Base-by-base conservation (phyloP, 2,329 filamentous ascomycete genomes). In the Ceratocystiopsis brevicomis region DNA sequence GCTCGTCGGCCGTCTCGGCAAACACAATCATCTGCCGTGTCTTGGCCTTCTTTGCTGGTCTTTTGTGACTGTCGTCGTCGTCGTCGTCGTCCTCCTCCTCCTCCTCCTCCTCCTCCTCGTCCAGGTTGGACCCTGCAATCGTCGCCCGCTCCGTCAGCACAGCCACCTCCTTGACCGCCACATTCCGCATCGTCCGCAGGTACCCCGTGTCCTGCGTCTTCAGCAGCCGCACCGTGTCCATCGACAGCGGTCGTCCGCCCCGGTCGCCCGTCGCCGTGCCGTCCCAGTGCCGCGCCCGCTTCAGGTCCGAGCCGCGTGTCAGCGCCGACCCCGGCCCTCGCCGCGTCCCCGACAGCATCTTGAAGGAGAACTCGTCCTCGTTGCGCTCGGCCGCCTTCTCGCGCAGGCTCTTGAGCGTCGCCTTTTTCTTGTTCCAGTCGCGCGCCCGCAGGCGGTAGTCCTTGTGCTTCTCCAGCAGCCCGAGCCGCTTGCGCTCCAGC, bases 401-500 rank as follows among this genome's bases (percentile, higher is more conserved):
- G 40, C 67, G 66, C 41, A 81, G 69, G 25, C 60, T 60, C 54
- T 73, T 72, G 47, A 81, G 67, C 43, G 69, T 65, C 0, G 60
- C 57, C 56, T 81, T 74, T 54, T 81, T 81, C 58, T 69, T 68
- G 54, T 74, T 75, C 65, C 73, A 76, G 56, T 81, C 76, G 51
- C 68, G 65, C 21, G 76, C 73, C 48, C 77, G 74, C 42, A 76
- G 45, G 15, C 41, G 40, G 48, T 51, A 52, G 44, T 52, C 50
- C 49, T 95, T 95, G 70, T 90, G 82, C 65, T 98, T 96, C 61
- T 96, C 90, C 48, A 96, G 77, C 18, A 96, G 73, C 50, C 90
- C 90, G 63, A 86, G 85, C 66, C 84, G 84, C 51, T 78, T 67
- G 43, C 90, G 83, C 57, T 87, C 82, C 49, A 75, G 62, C 37